A percentile compares a stretch with the other conserved stretches of the same genome.
phyloP scores from a whole-genome alignment of 257 asterid species.

The Euphrasia confusa region DNA sequence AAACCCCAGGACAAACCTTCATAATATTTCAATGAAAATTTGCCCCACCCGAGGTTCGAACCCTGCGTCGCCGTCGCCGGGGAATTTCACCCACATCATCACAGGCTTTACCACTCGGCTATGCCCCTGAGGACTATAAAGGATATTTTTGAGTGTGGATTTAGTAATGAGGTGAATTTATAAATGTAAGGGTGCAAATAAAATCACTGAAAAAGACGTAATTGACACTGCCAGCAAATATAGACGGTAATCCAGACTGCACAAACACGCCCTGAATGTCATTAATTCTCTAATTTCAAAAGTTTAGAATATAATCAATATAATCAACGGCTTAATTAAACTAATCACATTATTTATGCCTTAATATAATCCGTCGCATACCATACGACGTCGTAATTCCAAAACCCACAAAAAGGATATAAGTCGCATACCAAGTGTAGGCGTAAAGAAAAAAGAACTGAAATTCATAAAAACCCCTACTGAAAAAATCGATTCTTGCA shows the following conservation, averaged over 20 bases:
- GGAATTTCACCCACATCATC: no score
- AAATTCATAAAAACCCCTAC: conserved; percentile 13
- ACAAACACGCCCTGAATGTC: background rate
- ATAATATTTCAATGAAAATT: no score
- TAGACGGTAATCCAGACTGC: conserved; percentile 25
- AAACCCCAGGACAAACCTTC: no score
- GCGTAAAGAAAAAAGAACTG: background rate
- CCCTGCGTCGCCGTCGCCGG: no score
- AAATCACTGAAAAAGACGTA: conserved; percentile 20
- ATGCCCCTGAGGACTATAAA: no score
- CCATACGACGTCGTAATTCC: conserved; percentile 29
- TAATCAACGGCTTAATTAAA: conserved; percentile 14
- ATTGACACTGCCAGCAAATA: conserved; percentile 17
- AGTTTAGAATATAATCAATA: conserved; percentile 23
- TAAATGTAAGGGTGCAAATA: no score
- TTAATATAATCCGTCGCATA: background rate
- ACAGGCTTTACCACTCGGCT: no score
- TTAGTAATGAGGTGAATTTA: no score
- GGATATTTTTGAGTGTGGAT: no score
- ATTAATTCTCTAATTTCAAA: conserved; percentile 13
- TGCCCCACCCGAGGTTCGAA: no score
- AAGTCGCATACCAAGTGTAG: no score
- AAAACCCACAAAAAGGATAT: no score
- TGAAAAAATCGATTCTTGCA: conserved; percentile 16
- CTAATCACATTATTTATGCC: background rate